phyloP scores from a whole-genome alignment of 352 stramenopile genomes.

The Pseudoperonospora humuli region DNA sequence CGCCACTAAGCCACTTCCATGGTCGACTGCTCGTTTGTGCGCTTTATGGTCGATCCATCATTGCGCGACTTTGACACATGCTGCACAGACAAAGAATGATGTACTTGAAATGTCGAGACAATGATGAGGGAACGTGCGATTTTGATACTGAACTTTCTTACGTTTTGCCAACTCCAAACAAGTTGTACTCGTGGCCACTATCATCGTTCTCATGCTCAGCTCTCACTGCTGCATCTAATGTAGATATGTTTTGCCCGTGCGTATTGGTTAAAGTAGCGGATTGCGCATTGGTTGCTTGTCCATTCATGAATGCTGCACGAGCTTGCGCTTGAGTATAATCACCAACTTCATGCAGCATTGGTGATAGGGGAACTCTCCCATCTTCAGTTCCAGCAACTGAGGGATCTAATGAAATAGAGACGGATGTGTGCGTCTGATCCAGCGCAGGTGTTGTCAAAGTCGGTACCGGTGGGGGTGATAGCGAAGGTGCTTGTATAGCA shows the following conservation, averaged over 20 bases:
- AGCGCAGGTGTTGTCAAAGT: not conserved
- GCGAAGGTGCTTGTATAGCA: not conserved
- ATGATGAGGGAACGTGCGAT: slow-evolving; percentile 2
- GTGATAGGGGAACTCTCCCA: not conserved
- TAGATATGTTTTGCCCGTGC: not conserved
- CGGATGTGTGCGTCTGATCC: not conserved
- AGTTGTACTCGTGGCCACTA: slow-evolving; percentile 24
- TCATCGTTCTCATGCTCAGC: slow-evolving; percentile 9
- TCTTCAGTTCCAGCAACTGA: slow-evolving; percentile 4
- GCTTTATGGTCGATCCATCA: too few relatives aligned
- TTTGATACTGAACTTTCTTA: slow-evolving; percentile 13
- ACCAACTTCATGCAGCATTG: slow-evolving; percentile 12
- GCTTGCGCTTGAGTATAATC: slow-evolving; percentile 14
- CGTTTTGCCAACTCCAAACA: slow-evolving; percentile 24
- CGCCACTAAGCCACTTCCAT: too few relatives aligned
- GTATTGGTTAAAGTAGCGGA: slow-evolving; percentile 1
- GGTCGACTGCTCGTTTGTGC: not conserved
- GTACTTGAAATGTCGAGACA: not conserved
- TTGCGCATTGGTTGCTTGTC: not conserved
- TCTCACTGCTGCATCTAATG: slow-evolving; percentile 8
- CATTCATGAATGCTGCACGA: not conserved
- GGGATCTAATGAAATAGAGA: not conserved
- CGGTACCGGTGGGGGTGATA: not conserved
- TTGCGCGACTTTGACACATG: too few relatives aligned
- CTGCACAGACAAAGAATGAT: slow-evolving; percentile 10